Evolutionary conservation across 306 rosid genomes (phyloP).

Genomic region (Lithocarpus polystachyus): DNA sequence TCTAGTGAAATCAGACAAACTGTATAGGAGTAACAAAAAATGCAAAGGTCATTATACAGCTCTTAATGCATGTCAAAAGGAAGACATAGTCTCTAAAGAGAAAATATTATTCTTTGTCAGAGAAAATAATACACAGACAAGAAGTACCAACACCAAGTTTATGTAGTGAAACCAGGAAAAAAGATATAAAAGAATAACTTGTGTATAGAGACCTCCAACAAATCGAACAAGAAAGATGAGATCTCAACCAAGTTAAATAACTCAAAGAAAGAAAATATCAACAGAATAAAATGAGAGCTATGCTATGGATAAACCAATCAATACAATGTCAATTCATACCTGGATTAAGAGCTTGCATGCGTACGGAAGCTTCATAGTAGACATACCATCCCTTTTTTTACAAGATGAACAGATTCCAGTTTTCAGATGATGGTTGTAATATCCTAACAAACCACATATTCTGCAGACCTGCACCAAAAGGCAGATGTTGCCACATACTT

Average conservation of each 20-base stretch:
- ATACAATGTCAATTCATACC: slow-evolving; percentile 32
- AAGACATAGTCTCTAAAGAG: no score
- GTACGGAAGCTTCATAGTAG: slow-evolving; percentile 80
- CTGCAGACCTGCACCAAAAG: slow-evolving; percentile 61
- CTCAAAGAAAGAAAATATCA: neutral
- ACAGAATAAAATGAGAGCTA: neutral
- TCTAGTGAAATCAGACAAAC: no score
- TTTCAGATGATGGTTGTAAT: slow-evolving; percentile 77
- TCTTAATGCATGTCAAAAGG: no score
- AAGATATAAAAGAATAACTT: neutral
- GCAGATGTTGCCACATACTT: slow-evolving; percentile 3
- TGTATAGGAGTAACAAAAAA: no score
- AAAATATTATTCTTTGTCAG: no score
- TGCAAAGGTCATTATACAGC: no score
- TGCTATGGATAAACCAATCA: neutral
- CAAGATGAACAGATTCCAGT: slow-evolving; percentile 79
- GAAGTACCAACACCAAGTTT: neutral
- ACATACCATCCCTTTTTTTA: slow-evolving; percentile 75
- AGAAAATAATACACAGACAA: neutral
- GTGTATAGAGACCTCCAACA: neutral
- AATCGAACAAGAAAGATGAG: neutral
- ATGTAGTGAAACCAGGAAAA: neutral
- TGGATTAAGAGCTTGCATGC: slow-evolving; percentile 97
- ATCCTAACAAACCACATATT: slow-evolving; percentile 80
- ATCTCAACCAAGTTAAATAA: neutral